Base-by-base conservation (phyloP, 108 stramenopile species). In the Cyclotella atomus region DNA sequence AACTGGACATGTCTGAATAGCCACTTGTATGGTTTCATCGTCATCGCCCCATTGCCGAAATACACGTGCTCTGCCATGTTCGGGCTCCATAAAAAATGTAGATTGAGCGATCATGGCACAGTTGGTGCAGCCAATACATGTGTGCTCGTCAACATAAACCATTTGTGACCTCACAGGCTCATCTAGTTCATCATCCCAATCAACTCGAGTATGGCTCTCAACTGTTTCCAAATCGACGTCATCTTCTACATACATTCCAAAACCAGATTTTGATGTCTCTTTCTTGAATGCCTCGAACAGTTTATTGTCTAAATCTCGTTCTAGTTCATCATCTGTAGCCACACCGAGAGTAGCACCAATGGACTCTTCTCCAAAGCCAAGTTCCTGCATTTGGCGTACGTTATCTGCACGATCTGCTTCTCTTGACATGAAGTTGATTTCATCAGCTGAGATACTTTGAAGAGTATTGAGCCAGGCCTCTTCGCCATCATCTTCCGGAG, bases 21-120 rank as follows among this genome's bases (percentile, higher is more conserved):
- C 97, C 33, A 90, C 68, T 59, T 81, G 70, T 66, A 96, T 90
- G 0, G 90, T 90, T 70, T 91, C 89, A 28, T 91, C 88, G 49
- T 91, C 90, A 73, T 97, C 97, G n/a, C 94, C 91, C 88, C 94
- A 93, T 68, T 97, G 97, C 32, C 87, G 81, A 79, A 93, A 96
- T 1, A 96, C 94, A 27, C 97, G 82, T 12, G 95, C 95, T 33
- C 94, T 76, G 41, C 95, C 95, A 80, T 89, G 83, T 54, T 95
- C 94, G 14, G 84, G 68, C 24, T 97, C 84, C 97, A 97, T 97
- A 65, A 89, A 97, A 76, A 97, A 97, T 20, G 97, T 97, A 20
- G 82, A 84, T 50, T 91, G 93, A 0, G 97, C 94, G 68, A 91
- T 82, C 76, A 70, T 86, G 68, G 96, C 93, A 80, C 97, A 97